Evolutionary conservation across 78 protist species (phyloP).

Genomic region (Dictyostelium brefeldianum): DNA sequence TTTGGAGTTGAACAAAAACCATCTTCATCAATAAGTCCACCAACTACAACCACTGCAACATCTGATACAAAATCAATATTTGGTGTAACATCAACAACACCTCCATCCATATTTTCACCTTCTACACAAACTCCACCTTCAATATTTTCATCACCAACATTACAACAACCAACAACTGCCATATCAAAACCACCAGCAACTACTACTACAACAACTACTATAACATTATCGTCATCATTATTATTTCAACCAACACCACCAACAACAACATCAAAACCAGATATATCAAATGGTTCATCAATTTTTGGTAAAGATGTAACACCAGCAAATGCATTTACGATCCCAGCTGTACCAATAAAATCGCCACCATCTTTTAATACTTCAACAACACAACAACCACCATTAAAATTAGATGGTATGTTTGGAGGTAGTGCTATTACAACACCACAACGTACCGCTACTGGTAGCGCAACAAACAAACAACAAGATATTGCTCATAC

Average conservation of each 20-base stretch:
- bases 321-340: too few relatives aligned
- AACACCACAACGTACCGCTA: background rate
- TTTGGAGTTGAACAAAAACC: background rate
- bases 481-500: background rate
- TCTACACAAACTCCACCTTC: background rate
- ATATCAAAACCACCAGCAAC: too few relatives aligned
- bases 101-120: too few relatives aligned
- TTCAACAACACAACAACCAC: background rate
- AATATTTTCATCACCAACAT: background rate
- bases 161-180: background rate
- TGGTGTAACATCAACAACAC: background rate
- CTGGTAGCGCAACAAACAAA: background rate
- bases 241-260: too few relatives aligned
- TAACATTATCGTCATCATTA: too few relatives aligned
- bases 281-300: too few relatives aligned
- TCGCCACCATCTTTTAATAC: background rate
- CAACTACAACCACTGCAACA: background rate
- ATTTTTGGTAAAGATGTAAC: too few relatives aligned
- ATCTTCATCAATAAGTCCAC: background rate
- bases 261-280: too few relatives aligned
- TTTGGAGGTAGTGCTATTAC: background rate
- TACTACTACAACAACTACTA: too few relatives aligned
- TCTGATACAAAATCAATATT: background rate
- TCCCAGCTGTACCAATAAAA: too few relatives aligned
- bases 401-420: background rate